Conservation (phyloP, 805 yeast genomes). For the Pichia cephalocereana region DNA sequence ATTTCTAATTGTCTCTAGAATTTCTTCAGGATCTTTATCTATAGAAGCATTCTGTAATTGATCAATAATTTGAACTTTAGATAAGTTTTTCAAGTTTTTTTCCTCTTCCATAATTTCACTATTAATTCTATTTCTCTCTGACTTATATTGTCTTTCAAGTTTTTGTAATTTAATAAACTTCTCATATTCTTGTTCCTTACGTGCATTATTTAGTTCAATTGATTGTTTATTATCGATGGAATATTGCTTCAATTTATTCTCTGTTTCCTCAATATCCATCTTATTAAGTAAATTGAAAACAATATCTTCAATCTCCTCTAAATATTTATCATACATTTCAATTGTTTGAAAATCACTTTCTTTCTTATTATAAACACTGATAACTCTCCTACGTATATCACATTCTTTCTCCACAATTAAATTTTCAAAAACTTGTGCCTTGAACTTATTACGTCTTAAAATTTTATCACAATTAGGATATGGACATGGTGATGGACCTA, state of each 20-base stretch:
- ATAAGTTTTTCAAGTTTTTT: constrained; percentile 31
- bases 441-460: constrained; percentile 80
- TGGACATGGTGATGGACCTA: constrained; percentile 97
- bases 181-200: constrained; percentile 63
- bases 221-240: constrained; percentile 67
- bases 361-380: constrained; percentile 69
- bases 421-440: constrained; percentile 89
- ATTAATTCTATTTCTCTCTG: constrained; percentile 59
- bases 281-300: constrained; percentile 68
- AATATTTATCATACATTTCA: constrained; percentile 60
- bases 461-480: constrained; percentile 85
- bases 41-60: constrained; percentile 31
- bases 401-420: constrained; percentile 84
- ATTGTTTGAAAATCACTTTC: constrained; percentile 59
- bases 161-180: constrained; percentile 55
- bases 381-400: constrained; percentile 75
- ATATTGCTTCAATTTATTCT: constrained; percentile 54
- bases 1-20: constrained; percentile 43
- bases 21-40: constrained; percentile 31
- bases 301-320: constrained; percentile 76
- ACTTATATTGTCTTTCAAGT: constrained; percentile 58
- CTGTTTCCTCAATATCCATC: constrained; percentile 60
- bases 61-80: constrained; percentile 48
- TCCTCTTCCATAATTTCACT: constrained; percentile 49
- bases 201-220: constrained; percentile 67